Base-by-base conservation (phyloP, 345 rosid genomes). In the Alliaria petiolata region DNA sequence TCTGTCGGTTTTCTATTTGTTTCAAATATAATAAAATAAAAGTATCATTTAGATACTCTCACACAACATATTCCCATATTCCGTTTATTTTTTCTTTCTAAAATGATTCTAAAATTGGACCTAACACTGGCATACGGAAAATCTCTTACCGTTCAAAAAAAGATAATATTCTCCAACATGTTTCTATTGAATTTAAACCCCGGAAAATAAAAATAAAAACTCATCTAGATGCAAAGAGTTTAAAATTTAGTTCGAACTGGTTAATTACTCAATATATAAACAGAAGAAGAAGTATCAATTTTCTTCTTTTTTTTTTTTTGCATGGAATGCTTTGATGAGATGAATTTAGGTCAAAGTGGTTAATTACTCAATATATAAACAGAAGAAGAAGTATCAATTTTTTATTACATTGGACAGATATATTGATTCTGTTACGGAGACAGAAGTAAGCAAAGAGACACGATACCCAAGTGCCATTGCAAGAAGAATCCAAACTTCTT, bases 401-500 rank as follows among this genome's bases (percentile, higher is more conserved):
- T 14, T 83, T 79, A 20, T 49, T 49, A 87, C 77, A 86, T 64
- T 52, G 80, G 79, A 45, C 78, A 83, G 8, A n/a, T n/a, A 49
- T 42, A 60, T 51, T 83, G 26, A 88, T 83, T 77, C 84, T 83
- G 50, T 70, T 71, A 38, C 84, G 83, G 51, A 87, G 88, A 75
- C 84, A n/a, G 31, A 81, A 59, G 67, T 85, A 90, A 36, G 90
- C 81, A 50, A 78, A 53, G 8, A 85, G 40, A 13, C 86, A n/a
- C n/a, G 76, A 67, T 83, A 88, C 4, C 81, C 76, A 4, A 84
- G 11, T 2, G 92, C 83, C 92, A 91, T 84, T 49, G 83, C 88
- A 6, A 85, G 47, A 12, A 88, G 70, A 76, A 81, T 71, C 95
- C 92, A 86, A 16, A 85, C 89, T 79, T 86, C 92, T 51, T 82